phyloP scores from a whole-genome alignment of 495 filamentous ascomycete species.

The Hypoxylon perforatum region DNA sequence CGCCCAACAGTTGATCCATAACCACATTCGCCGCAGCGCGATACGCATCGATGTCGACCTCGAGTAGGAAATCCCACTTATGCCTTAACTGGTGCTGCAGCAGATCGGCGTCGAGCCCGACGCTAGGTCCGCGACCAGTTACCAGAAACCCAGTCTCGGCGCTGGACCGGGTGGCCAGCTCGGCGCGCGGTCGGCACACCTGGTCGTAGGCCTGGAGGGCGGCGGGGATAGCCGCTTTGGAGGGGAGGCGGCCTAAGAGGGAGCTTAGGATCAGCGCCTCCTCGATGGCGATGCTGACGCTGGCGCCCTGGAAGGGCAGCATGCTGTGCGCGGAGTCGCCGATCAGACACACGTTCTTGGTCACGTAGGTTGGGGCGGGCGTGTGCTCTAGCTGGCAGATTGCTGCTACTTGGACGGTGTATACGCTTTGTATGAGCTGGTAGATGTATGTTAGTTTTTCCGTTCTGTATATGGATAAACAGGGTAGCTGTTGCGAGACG shows the following conservation, averaged over 20 bases:
- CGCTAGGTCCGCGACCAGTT: constrained; percentile 29
- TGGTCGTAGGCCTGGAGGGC: constrained; percentile 43
- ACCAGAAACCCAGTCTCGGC: constrained; percentile 31
- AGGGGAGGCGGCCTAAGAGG: constrained; percentile 33
- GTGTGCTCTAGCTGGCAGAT: constrained; percentile 37
- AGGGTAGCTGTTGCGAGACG: background rate
- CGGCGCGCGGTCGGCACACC: constrained; percentile 42
- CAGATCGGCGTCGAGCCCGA: constrained; percentile 37
- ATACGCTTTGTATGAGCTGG: constrained; percentile 42
- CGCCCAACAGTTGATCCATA: constrained; percentile 37
- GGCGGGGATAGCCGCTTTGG: constrained; percentile 37
- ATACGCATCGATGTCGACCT: constrained; percentile 21
- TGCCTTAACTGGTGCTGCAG: constrained; percentile 34
- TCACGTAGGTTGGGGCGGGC: constrained; percentile 42
- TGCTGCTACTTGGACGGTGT: constrained; percentile 44
- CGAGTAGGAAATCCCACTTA: constrained; percentile 34
- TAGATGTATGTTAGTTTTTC: background rate
- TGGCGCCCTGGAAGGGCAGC: constrained; percentile 35
- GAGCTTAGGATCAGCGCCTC: constrained; percentile 41
- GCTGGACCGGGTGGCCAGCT: constrained; percentile 25
- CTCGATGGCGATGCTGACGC: constrained; percentile 32
- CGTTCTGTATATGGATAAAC: background rate
- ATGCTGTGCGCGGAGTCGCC: constrained; percentile 44
- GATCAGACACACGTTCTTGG: constrained; percentile 36
- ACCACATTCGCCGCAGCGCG: constrained; percentile 25